A percentile compares a stretch with the other conserved stretches of the same genome.
phyloP scores from a whole-genome alignment of 805 yeast genomes.

The Metschnikowia cerradonensis region DNA sequence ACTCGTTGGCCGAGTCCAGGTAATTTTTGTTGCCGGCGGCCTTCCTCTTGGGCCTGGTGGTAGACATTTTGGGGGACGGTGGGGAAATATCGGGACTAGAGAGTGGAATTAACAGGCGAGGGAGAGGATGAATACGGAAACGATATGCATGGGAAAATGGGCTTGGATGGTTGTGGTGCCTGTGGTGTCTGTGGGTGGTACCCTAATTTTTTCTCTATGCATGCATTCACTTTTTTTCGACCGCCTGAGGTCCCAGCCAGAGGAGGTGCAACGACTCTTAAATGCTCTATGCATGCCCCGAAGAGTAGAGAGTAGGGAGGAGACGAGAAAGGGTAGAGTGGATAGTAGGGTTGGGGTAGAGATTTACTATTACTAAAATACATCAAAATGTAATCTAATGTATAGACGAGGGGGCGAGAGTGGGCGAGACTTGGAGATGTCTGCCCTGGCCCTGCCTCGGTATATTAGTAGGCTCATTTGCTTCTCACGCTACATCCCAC shows the following conservation, averaged over 20 bases:
- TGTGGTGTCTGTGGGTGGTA: constrained; percentile 4
- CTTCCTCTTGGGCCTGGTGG: constrained; percentile 17
- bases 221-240: constrained; percentile 4
- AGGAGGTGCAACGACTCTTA: neutral
- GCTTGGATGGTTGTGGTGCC: neutral
- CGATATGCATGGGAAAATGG: neutral
- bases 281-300: neutral
- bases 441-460: too few species aligned
- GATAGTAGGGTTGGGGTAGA: too few species aligned
- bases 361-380: too few species aligned
- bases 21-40: constrained; percentile 19
- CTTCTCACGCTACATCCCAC: too few species aligned
- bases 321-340: too few species aligned
- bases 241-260: constrained; percentile 3
- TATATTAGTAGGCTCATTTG: too few species aligned
- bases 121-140: neutral
- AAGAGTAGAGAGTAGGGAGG: neutral
- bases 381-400: too few species aligned
- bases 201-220: constrained; percentile 3
- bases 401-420: too few species aligned
- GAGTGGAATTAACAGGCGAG: neutral
- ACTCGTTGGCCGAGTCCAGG: constrained; percentile 16
- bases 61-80: constrained; percentile 9
- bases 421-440: too few species aligned
- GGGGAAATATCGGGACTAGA: neutral